phyloP scores from a whole-genome alignment of 805 yeast species.

The Candida sanyiensis region DNA sequence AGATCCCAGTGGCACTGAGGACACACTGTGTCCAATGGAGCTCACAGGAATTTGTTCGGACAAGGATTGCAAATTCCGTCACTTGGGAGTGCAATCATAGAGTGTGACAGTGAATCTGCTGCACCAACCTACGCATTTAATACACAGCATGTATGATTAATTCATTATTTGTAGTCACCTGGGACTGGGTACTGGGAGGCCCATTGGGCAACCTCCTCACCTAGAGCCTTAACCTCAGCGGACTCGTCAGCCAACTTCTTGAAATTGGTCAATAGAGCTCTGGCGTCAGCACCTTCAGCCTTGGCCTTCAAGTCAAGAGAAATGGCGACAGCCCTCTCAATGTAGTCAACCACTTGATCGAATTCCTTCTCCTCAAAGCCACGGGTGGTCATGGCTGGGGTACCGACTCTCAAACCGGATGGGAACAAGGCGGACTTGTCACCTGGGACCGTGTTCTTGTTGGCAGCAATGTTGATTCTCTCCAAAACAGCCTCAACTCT shows the following conservation, averaged over 20 bases:
- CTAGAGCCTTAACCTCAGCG: conserved; percentile 51
- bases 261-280: conserved; percentile 59
- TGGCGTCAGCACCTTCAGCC: conserved; percentile 51
- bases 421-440: conserved; percentile 96
- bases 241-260: conserved; percentile 61
- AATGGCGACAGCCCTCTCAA: conserved; percentile 70
- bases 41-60: conserved; percentile 21
- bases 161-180: conserved; percentile 44
- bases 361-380: conserved; percentile 90
- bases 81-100: conserved; percentile 8
- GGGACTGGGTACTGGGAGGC: conserved; percentile 80
- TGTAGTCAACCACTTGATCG: conserved; percentile 69
- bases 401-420: conserved; percentile 95
- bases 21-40: conserved; percentile 22
- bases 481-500: conserved; percentile 95
- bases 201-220: conserved; percentile 65
- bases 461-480: conserved; percentile 88
- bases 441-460: conserved; percentile 97
- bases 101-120: too few relatives aligned
- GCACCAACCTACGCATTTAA: too few relatives aligned
- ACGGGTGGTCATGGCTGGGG: conserved; percentile 98
- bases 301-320: conserved; percentile 57
- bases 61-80: conserved; percentile 20
- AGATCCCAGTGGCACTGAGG: too few relatives aligned
- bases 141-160: background rate